These are phyloP conservation scores for Amanita rimosa DNA, from an alignment of 768 basidiomycete species.

Conservation along the genomic window DNA sequence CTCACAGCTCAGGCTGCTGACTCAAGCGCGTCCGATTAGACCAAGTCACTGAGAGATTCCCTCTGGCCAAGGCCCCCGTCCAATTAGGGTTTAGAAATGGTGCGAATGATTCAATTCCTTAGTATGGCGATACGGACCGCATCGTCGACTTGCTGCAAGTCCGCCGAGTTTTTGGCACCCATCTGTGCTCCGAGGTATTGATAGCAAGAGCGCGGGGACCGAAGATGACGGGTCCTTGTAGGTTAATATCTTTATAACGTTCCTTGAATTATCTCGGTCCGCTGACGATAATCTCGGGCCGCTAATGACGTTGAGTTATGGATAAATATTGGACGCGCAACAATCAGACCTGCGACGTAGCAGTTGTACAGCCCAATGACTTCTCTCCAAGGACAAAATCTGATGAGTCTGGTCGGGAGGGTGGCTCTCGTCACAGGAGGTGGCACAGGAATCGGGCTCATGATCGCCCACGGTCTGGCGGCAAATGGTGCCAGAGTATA, in stretches of 20 bases:
- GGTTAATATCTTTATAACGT: neutral
- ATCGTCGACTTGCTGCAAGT: too few relatives aligned
- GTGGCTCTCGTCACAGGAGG: constrained; percentile 46
- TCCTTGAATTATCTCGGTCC: neutral
- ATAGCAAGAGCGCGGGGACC: constrained; percentile 1
- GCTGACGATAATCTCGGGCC: neutral
- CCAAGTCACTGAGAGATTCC: too few relatives aligned
- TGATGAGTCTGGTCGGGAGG: constrained; percentile 46
- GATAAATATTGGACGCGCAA: neutral
- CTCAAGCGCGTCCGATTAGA: too few relatives aligned
- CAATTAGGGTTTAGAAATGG: too few relatives aligned
- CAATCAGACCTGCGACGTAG: neutral
- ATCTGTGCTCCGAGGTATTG: neutral
- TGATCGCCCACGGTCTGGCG: constrained; percentile 66
- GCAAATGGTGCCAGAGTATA: constrained; percentile 75
- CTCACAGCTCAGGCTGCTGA: neutral
- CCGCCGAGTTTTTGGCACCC: neutral
- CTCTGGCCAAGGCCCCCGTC: too few relatives aligned
- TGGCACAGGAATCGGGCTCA: constrained; percentile 43
- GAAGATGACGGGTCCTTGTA: neutral
- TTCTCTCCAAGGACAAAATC: constrained; percentile 15
- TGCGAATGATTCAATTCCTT: too few relatives aligned
- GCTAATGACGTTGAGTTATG: neutral
- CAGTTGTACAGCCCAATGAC: neutral
- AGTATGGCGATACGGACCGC: too few relatives aligned